A percentile compares a stretch with the other conserved stretches of the same genome.
phyloP scores from a whole-genome alignment of 768 basidiomycete genomes.

The Lanmaoa rubissima region DNA sequence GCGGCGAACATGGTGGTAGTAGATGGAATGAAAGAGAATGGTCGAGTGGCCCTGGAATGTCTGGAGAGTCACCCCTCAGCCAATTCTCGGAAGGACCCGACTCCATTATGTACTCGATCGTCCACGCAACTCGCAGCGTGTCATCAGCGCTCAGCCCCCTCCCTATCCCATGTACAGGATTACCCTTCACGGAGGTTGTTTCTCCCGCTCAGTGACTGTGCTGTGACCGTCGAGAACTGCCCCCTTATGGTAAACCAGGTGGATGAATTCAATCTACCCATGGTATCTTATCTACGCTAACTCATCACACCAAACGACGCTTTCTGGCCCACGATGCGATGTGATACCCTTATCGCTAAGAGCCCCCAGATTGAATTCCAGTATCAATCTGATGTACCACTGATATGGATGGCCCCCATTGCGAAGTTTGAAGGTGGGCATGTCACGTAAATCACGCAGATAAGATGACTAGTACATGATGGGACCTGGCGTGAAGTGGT shows the following conservation, averaged over 20 bases:
- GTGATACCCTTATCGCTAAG: background rate
- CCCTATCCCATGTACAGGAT: no score
- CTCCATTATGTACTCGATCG: background rate
- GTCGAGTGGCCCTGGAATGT: background rate
- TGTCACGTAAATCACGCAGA: background rate
- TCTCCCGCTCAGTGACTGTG: no score
- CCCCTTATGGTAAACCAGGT: background rate
- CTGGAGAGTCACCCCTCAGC: constrained; percentile 2
- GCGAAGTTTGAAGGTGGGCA: no score
- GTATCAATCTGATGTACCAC: background rate
- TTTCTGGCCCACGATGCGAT: background rate
- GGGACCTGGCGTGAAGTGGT: background rate
- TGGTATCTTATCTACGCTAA: no score
- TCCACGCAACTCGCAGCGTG: background rate
- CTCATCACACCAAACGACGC: background rate
- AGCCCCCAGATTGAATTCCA: background rate
- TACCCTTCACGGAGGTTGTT: no score
- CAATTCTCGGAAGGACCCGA: constrained; percentile 11
- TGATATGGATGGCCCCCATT: background rate
- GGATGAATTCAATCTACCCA: background rate
- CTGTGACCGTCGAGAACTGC: no score
- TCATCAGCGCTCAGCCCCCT: no score
- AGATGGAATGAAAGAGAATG: constrained; percentile 13
- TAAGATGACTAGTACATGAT: background rate
- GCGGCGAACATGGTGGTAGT: constrained; percentile 79